Evolutionary conservation across 805 yeast genomes (phyloP).

Genomic region (Wickerhamomyces strasburgensis): DNA sequence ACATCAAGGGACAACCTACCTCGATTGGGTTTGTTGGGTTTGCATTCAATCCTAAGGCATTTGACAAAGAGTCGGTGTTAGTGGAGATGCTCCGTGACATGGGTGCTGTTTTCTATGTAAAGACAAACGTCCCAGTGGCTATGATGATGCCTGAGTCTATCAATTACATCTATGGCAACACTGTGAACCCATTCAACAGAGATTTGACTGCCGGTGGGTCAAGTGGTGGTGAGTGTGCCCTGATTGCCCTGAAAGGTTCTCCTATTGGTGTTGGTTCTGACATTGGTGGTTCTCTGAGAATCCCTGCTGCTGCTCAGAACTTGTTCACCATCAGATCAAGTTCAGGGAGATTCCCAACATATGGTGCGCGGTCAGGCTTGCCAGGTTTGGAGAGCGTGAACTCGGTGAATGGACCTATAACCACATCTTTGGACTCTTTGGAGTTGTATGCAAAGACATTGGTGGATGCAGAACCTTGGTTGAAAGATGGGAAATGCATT

Average conservation of each 20-base stretch:
- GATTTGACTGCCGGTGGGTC: constrained; percentile 46
- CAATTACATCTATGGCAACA: constrained; percentile 41
- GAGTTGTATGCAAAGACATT: constrained; percentile 30
- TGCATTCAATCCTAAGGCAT: constrained; percentile 30
- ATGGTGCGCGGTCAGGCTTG: constrained; percentile 20
- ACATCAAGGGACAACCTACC: constrained; percentile 42
- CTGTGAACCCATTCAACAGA: constrained; percentile 41
- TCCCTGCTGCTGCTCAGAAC: constrained; percentile 41
- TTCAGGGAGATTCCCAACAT: constrained; percentile 38
- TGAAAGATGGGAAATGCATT: constrained; percentile 35
- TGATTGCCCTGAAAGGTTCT: constrained; percentile 41
- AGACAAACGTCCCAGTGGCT: constrained; percentile 50
- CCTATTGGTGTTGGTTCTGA: constrained; percentile 52
- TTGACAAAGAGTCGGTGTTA: constrained; percentile 33
- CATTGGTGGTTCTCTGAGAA: constrained; percentile 47
- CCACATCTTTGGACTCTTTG: constrained; percentile 34
- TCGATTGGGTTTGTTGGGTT: constrained; percentile 45
- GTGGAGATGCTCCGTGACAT: constrained; percentile 35
- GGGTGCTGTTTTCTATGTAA: constrained; percentile 52
- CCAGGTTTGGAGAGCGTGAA: constrained; percentile 30
- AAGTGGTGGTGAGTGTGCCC: constrained; percentile 51
- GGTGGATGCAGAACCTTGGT: constrained; percentile 36
- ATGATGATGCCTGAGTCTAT: constrained; percentile 46
- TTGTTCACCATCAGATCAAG: constrained; percentile 41
- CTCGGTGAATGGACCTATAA: constrained; percentile 46